Conservation (phyloP, 257 asterid species). For the Rubia yunnanensis region DNA sequence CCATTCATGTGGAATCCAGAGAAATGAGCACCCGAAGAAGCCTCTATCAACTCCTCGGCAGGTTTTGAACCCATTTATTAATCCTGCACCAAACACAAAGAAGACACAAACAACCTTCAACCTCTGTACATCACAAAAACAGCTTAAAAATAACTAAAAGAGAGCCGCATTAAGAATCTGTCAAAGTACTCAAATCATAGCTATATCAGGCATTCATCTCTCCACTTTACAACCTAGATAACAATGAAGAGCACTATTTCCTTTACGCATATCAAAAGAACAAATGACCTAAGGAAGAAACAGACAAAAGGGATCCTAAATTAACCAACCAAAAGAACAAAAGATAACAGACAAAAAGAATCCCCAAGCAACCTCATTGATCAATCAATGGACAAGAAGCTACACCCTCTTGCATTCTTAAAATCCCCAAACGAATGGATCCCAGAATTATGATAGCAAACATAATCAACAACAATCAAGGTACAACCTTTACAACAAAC, state of each 20-base stretch:
- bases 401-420: neutral
- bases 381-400: neutral
- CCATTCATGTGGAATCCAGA: constrained; percentile 78
- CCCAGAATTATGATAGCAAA: neutral
- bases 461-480: neutral
- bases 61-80: constrained; percentile 72
- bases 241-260: neutral
- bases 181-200: neutral
- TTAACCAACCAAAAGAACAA: neutral
- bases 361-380: constrained; percentile 1
- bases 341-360: too few relatives aligned
- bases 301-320: neutral
- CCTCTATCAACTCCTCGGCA: constrained; percentile 83
- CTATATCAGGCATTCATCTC: neutral
- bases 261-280: neutral
- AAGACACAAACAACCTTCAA: constrained; percentile 11
- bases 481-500: neutral
- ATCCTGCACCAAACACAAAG: constrained; percentile 14
- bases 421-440: constrained; percentile 5
- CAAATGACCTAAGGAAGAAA: neutral
- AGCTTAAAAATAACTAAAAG: neutral
- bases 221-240: neutral
- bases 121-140: neutral
- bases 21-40: constrained; percentile 87
- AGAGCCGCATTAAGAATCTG: neutral